phyloP scores from a whole-genome alignment of 257 asterid genomes.

The Craterostigma plantagineum region DNA sequence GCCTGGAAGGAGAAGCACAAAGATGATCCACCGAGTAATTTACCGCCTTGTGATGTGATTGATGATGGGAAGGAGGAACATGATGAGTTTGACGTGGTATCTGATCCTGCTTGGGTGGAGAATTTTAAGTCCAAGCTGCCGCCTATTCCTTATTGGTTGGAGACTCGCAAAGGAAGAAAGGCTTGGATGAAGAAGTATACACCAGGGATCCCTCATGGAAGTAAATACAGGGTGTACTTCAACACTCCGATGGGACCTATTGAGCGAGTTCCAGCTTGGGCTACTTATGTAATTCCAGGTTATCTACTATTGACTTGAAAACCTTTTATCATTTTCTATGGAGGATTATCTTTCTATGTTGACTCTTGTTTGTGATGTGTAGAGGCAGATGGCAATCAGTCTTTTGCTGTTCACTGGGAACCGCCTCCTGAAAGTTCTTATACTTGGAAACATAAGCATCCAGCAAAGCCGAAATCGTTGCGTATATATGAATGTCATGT shows the following conservation, averaged over 20 bases:
- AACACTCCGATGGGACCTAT: slow-evolving; percentile 87
- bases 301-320: slow-evolving; percentile 7
- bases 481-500: slow-evolving; percentile 94
- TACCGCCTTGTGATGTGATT: slow-evolving; percentile 75
- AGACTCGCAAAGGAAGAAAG: slow-evolving; percentile 86
- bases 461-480: slow-evolving; percentile 60
- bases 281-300: slow-evolving; percentile 91
- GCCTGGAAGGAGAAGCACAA: slow-evolving; percentile 91
- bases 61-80: slow-evolving; percentile 38
- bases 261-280: slow-evolving; percentile 99
- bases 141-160: slow-evolving; percentile 88
- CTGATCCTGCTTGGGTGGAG: slow-evolving; percentile 60
- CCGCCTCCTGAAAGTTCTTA: slow-evolving; percentile 76
- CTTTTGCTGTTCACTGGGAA: slow-evolving; percentile 93
- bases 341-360: not conserved
- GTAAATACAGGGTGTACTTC: slow-evolving; percentile 76
- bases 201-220: slow-evolving; percentile 88
- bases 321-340: not conserved
- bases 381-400: slow-evolving; percentile 66
- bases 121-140: slow-evolving; percentile 58
- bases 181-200: slow-evolving; percentile 79
- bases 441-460: slow-evolving; percentile 66
- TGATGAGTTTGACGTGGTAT: slow-evolving; percentile 34
- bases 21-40: slow-evolving; percentile 76
- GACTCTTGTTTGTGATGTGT: slow-evolving; percentile 13